Percentiles rank a stretch among this genome's conserved stretches.
phyloP scores from a whole-genome alignment of 768 basidiomycete species.

The Ramaria rubella region DNA sequence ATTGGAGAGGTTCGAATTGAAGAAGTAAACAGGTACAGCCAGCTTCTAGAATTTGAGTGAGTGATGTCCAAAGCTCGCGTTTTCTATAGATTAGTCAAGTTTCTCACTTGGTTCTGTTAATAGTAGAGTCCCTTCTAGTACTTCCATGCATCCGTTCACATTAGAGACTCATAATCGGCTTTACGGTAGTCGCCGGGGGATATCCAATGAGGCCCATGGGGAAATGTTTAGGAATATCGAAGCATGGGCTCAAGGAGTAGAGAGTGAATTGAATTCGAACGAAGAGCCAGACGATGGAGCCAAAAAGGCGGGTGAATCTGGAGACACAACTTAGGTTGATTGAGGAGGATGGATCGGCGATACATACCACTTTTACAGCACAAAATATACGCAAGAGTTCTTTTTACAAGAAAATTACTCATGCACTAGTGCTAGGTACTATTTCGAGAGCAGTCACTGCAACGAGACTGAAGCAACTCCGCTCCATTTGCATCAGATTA shows the following conservation, averaged over 20 bases:
- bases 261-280: not conserved
- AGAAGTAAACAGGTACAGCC: not conserved
- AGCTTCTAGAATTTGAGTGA: not conserved
- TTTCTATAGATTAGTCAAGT: not conserved
- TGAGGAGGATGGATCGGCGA: too few relatives aligned
- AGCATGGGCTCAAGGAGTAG: not conserved
- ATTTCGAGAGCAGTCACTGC: too few relatives aligned
- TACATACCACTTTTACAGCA: too few relatives aligned
- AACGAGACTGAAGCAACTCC: too few relatives aligned
- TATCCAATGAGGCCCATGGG: not conserved
- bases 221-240: not conserved
- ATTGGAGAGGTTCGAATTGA: not conserved
- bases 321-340: too few relatives aligned
- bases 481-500: too few relatives aligned
- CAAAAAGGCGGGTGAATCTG: not conserved
- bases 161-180: not conserved
- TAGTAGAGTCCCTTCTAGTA: not conserved
- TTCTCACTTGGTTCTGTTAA: not conserved
- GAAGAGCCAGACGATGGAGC: not conserved
- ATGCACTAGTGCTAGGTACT: too few relatives aligned
- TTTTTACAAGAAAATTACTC: too few relatives aligned
- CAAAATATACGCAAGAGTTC: too few relatives aligned
- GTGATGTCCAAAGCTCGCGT: not conserved
- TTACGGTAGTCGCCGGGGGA: not conserved
- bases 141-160: not conserved